Conservation (phyloP, 2,329 filamentous ascomycete genomes). For the Domatiomyces globalis region DNA sequence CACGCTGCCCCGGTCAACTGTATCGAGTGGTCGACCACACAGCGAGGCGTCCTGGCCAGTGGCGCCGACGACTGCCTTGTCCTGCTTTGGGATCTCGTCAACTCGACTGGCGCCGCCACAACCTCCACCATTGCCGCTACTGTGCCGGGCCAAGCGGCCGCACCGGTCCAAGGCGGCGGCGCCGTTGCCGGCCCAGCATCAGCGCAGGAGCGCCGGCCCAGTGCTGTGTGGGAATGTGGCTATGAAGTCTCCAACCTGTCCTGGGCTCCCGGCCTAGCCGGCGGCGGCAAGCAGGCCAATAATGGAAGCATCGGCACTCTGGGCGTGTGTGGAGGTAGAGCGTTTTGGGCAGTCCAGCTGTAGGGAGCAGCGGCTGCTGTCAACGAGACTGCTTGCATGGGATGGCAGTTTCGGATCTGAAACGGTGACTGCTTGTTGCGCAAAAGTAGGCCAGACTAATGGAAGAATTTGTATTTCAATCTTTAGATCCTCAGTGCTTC, state of each 20-base stretch:
- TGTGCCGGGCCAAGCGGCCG: constrained; percentile 2
- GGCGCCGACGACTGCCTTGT: constrained; percentile 87
- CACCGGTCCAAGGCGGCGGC: constrained; percentile 9
- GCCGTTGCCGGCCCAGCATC: constrained; percentile 7
- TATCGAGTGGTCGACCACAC: constrained; percentile 85
- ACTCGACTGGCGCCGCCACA: constrained; percentile 4
- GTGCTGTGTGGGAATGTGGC: constrained; percentile 32
- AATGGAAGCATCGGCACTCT: constrained; percentile 22
- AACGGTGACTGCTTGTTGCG: no score
- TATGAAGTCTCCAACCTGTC: constrained; percentile 35
- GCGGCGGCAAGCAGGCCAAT: background rate
- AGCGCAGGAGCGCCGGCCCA: constrained; percentile 29
- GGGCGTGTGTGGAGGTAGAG: constrained; percentile 32
- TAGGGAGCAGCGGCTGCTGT: constrained; percentile 1
- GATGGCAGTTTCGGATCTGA: no score
- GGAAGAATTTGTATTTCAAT: no score
- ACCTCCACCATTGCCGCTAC: constrained; percentile 5
- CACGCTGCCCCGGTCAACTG: constrained; percentile 77
- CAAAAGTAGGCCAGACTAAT: no score
- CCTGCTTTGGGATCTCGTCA: constrained; percentile 78
- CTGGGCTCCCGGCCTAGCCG: constrained; percentile 29
- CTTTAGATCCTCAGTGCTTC: no score
- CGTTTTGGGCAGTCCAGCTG: constrained; percentile 30
- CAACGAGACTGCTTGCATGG: no score
- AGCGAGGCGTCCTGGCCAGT: constrained; percentile 76